Evolutionary conservation across 495 filamentous ascomycete species (phyloP).

Genomic region (Neurospora sp.): DNA sequence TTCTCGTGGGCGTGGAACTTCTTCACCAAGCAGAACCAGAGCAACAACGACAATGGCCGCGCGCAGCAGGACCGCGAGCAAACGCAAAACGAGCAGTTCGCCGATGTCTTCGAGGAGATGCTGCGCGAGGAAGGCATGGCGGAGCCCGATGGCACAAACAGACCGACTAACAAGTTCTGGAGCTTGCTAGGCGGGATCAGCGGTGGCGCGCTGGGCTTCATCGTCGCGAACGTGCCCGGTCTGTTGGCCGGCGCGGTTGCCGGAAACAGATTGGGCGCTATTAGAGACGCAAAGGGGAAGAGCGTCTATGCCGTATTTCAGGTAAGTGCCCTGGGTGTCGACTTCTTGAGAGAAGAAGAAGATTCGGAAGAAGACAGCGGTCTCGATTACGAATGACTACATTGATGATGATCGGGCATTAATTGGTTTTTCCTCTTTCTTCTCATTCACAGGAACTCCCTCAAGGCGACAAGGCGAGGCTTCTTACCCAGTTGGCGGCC

Average conservation of each 20-base stretch:
- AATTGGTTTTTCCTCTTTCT: background rate
- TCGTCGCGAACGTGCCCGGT: slow-evolving; percentile 84
- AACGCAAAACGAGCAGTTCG: slow-evolving; percentile 70
- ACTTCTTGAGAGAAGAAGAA: background rate
- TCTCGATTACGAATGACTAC: background rate
- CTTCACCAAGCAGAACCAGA: slow-evolving; percentile 28
- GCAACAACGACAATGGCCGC: slow-evolving; percentile 1
- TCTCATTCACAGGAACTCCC: slow-evolving; percentile 50
- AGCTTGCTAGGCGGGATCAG: slow-evolving; percentile 72
- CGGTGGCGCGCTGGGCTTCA: slow-evolving; percentile 88
- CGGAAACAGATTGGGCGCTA: slow-evolving; percentile 77
- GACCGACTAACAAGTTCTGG: slow-evolving; percentile 73
- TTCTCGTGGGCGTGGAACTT: slow-evolving; percentile 43
- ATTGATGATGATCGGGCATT: background rate
- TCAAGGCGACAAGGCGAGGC: slow-evolving; percentile 61
- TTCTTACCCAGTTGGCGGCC: slow-evolving; percentile 65
- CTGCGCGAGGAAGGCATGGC: slow-evolving; percentile 77
- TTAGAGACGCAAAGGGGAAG: slow-evolving; percentile 85
- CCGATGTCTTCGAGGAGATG: slow-evolving; percentile 94
- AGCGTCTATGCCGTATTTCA: slow-evolving; percentile 88
- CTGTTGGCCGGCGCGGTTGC: slow-evolving; percentile 85
- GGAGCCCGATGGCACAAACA: slow-evolving; percentile 43
- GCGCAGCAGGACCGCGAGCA: slow-evolving; percentile 17
- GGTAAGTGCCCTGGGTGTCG: slow-evolving; percentile 17
- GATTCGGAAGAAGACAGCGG: background rate